These are phyloP conservation scores for Backusella luteola DNA, from an alignment of 192 early-diverging fungal genomes.

Conservation along the genomic window DNA sequence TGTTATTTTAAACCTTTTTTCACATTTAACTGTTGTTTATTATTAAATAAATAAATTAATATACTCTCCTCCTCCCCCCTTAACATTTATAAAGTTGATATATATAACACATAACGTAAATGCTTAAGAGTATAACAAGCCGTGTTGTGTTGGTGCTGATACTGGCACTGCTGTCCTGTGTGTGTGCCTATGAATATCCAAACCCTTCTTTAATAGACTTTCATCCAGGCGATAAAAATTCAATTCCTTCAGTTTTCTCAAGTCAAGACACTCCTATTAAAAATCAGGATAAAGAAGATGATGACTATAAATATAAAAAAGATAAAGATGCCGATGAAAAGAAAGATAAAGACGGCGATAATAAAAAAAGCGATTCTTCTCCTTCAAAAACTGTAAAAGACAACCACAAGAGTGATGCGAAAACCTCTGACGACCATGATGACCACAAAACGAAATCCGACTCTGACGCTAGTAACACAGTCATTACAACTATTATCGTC, in stretches of 20 bases:
- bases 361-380: background rate
- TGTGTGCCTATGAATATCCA: background rate
- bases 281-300: background rate
- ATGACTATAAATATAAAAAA: background rate
- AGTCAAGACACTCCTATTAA: background rate
- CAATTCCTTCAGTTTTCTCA: background rate
- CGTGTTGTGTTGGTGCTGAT: background rate
- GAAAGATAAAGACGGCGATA: background rate
- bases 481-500: constrained; percentile 10
- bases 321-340: background rate
- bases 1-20: constrained; percentile 4
- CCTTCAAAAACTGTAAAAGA: background rate
- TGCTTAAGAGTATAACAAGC: background rate
- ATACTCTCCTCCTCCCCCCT: background rate
- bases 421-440: constrained; percentile 8
- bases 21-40: background rate
- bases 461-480: constrained; percentile 8
- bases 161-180: background rate
- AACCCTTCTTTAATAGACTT: background rate
- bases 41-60: background rate
- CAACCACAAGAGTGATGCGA: background rate
- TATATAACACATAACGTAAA: background rate
- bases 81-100: background rate
- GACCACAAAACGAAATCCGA: background rate
- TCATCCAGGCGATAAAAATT: background rate